Evolutionary conservation across 768 basidiomycete species (phyloP).

Genomic region (Kwoniella mangroviensis): DNA sequence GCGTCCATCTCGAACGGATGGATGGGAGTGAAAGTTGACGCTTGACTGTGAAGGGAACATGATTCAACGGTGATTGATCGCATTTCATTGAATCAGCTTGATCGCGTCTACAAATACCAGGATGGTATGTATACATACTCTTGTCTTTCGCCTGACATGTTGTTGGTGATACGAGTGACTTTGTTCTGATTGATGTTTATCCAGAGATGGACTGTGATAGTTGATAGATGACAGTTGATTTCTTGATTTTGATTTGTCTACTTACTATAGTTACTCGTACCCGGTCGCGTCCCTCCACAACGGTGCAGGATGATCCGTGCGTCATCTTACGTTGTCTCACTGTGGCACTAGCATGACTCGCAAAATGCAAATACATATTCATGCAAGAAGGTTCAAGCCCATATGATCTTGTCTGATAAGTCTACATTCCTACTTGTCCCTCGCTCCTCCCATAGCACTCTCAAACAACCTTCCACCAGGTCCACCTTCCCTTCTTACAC

Average conservation of each 20-base stretch:
- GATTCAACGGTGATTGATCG: constrained; percentile 64
- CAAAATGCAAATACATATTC: background rate
- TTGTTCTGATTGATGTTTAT: background rate
- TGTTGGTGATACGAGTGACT: background rate
- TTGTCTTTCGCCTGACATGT: background rate
- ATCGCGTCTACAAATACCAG: background rate
- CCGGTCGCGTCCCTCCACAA: background rate
- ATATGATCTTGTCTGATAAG: too few relatives aligned
- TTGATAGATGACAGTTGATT: background rate
- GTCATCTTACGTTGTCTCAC: background rate
- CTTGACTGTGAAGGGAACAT: constrained; percentile 18
- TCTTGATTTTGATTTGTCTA: background rate
- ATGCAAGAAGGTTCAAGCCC: background rate
- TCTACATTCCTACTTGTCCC: constrained; percentile 10
- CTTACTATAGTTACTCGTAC: background rate
- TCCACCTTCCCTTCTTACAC: constrained; percentile 1
- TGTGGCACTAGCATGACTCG: background rate
- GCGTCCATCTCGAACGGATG: constrained; percentile 57
- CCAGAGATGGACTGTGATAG: background rate
- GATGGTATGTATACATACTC: background rate
- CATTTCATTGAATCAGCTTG: constrained; percentile 61
- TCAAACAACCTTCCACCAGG: constrained; percentile 17
- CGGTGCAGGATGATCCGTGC: background rate
- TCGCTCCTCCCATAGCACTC: constrained; percentile 22
- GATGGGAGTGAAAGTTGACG: constrained; percentile 54